These are phyloP conservation scores for Pyracantha coccinea DNA, from an alignment of 331 rosid species.

Conservation along the genomic window DNA sequence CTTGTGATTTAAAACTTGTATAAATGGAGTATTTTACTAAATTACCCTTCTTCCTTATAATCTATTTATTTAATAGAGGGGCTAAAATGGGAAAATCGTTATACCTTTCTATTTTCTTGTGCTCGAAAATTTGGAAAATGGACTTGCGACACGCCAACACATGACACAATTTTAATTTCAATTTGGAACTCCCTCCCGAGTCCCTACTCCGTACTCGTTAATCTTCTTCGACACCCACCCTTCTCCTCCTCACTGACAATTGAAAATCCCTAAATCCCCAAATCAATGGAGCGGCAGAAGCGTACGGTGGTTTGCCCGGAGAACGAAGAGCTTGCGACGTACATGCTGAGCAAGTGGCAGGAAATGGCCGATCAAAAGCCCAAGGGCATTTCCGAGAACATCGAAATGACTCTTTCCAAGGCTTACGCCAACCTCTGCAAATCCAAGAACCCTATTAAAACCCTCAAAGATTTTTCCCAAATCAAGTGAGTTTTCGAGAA, in stretches of 20 bases:
- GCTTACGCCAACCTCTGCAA: constrained; percentile 65
- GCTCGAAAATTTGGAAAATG: too few species aligned
- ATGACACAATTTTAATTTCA: background rate
- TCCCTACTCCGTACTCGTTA: background rate
- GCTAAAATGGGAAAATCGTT: too few species aligned
- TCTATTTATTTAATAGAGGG: too few species aligned
- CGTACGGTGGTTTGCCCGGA: constrained; percentile 43
- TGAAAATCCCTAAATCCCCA: background rate
- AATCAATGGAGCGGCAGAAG: constrained; percentile 42
- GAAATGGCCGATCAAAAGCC: constrained; percentile 55
- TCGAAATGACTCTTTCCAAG: constrained; percentile 63
- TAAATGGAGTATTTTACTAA: too few species aligned
- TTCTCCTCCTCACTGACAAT: background rate
- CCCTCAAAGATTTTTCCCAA: constrained; percentile 66
- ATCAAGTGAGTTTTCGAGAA: constrained; percentile 43
- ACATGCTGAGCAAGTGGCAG: constrained; percentile 58
- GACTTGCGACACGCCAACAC: background rate
- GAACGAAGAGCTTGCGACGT: constrained; percentile 51
- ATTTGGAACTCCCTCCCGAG: background rate
- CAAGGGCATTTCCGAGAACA: constrained; percentile 60
- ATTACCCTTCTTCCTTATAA: too few species aligned
- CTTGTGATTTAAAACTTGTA: too few species aligned
- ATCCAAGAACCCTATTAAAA: constrained; percentile 54
- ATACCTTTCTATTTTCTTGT: too few species aligned
- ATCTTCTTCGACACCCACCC: background rate